Conservation (phyloP, 768 basidiomycete genomes). For the Phylloporus arenicola region DNA sequence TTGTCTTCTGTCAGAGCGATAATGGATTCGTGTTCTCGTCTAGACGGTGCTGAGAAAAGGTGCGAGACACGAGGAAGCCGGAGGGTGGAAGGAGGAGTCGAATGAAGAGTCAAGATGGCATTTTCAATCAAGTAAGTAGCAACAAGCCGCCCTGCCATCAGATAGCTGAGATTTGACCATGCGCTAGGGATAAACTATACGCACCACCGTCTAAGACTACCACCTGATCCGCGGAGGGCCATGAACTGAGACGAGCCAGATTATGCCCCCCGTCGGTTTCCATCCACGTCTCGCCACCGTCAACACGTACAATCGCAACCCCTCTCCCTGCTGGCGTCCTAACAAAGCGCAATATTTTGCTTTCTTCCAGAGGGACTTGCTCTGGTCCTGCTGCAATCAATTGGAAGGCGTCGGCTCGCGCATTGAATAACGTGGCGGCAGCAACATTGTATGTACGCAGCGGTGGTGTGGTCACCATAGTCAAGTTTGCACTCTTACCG, state of each 20-base stretch:
- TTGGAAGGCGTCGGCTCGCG: constrained; percentile 46
- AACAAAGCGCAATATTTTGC: constrained; percentile 55
- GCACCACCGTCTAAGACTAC: constrained; percentile 68
- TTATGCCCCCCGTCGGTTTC: constrained; percentile 43
- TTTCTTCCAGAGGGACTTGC: constrained; percentile 42
- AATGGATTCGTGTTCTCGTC: constrained; percentile 48
- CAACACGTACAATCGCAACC: constrained; percentile 56
- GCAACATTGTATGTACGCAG: constrained; percentile 56
- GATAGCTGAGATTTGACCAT: constrained; percentile 3
- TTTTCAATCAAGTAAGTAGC: constrained; percentile 53
- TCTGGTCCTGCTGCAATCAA: constrained; percentile 38
- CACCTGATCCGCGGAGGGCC: constrained; percentile 56
- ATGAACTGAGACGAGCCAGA: constrained; percentile 45
- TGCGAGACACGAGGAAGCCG: constrained; percentile 48
- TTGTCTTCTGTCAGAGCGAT: constrained; percentile 62
- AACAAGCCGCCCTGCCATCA: constrained; percentile 43
- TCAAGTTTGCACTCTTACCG: constrained; percentile 39
- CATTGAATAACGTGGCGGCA: constrained; percentile 59
- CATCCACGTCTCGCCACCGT: constrained; percentile 64
- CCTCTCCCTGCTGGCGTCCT: constrained; percentile 78
- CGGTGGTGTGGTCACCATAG: constrained; percentile 63
- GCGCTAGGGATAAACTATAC: constrained; percentile 9
- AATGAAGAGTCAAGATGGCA: constrained; percentile 49
- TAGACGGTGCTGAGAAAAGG: constrained; percentile 63
- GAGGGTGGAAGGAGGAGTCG: constrained; percentile 38